Evolutionary conservation across 495 filamentous ascomycete genomes (phyloP).

Genomic region (Trichoderma gamsii): DNA sequence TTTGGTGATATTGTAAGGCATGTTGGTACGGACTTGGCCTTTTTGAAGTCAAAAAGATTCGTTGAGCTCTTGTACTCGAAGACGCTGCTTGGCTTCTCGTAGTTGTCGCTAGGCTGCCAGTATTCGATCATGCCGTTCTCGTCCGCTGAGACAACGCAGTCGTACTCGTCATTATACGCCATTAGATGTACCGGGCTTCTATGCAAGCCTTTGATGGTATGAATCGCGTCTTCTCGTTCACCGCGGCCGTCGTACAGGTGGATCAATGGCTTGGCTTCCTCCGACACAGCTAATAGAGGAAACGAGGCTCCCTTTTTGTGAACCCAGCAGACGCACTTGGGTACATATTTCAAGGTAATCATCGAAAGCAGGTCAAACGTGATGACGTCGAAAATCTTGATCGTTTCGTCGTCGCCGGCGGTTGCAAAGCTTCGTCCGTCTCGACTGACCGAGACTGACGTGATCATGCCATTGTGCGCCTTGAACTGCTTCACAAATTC

Average conservation of each 20-base stretch:
- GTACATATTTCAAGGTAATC: conserved; percentile 64
- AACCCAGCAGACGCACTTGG: conserved; percentile 86
- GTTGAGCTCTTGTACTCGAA: conserved; percentile 90
- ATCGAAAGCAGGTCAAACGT: conserved; percentile 88
- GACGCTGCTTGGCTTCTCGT: conserved; percentile 87
- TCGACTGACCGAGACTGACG: conserved; percentile 70
- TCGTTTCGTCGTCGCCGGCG: conserved; percentile 73
- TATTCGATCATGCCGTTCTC: conserved; percentile 95
- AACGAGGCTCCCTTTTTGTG: conserved; percentile 81
- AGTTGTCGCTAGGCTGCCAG: conserved; percentile 73
- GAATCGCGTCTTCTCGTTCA: conserved; percentile 64
- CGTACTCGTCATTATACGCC: conserved; percentile 80
- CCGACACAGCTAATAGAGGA: conserved; percentile 85
- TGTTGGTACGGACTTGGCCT: conserved; percentile 77
- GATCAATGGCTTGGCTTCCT: conserved; percentile 63
- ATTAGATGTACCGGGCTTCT: conserved; percentile 72
- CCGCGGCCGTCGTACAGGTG: conserved; percentile 85
- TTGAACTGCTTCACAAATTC: conserved; percentile 98
- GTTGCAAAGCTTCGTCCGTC: conserved; percentile 95
- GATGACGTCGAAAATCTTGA: conserved; percentile 95
- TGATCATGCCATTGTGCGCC: conserved; percentile 81
- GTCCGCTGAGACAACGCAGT: conserved; percentile 86
- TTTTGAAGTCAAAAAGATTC: conserved; percentile 94
- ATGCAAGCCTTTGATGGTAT: conserved; percentile 70
- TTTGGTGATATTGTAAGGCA: conserved; percentile 84